phyloP scores from a whole-genome alignment of 352 stramenopile genomes.

The Pythium plurisporium region DNA sequence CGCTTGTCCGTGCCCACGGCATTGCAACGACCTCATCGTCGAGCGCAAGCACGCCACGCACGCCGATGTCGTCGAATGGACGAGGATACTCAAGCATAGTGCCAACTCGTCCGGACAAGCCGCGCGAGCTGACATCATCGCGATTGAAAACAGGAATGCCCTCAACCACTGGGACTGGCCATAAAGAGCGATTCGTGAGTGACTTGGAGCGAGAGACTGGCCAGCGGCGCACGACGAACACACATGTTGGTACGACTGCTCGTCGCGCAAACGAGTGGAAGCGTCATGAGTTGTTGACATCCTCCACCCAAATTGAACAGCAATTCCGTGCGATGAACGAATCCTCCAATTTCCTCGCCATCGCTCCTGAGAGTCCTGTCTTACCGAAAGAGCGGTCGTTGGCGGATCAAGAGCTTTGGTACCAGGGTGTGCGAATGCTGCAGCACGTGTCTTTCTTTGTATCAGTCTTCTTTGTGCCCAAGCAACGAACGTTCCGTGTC shows the following conservation, averaged over 20 bases:
- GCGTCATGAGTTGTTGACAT: conserved; percentile 27
- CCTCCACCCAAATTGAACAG: conserved; percentile 39
- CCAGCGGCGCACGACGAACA: conserved; percentile 39
- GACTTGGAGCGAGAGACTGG: conserved; percentile 65
- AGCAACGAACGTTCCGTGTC: conserved; percentile 61
- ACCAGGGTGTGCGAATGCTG: conserved; percentile 60
- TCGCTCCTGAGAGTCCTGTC: background rate
- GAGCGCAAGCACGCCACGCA: background rate
- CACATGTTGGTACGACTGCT: conserved; percentile 4
- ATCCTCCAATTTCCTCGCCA: conserved; percentile 5
- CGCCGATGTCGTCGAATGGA: background rate
- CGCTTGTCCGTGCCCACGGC: background rate
- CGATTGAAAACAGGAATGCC: conserved; percentile 5
- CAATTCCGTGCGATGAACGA: conserved; percentile 33
- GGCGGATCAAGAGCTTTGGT: conserved; percentile 60
- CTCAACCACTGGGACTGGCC: conserved; percentile 28
- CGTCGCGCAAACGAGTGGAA: conserved; percentile 38
- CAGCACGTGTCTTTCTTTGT: conserved; percentile 67
- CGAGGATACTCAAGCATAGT: conserved; percentile 16
- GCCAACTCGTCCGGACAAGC: conserved; percentile 54
- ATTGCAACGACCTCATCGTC: background rate
- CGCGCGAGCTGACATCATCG: conserved; percentile 26
- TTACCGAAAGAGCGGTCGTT: conserved; percentile 16
- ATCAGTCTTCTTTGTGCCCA: conserved; percentile 61
- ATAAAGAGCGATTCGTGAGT: conserved; percentile 76